Evolutionary conservation across 495 filamentous ascomycete species (phyloP).

Genomic region (Aspergillus kassunensis): DNA sequence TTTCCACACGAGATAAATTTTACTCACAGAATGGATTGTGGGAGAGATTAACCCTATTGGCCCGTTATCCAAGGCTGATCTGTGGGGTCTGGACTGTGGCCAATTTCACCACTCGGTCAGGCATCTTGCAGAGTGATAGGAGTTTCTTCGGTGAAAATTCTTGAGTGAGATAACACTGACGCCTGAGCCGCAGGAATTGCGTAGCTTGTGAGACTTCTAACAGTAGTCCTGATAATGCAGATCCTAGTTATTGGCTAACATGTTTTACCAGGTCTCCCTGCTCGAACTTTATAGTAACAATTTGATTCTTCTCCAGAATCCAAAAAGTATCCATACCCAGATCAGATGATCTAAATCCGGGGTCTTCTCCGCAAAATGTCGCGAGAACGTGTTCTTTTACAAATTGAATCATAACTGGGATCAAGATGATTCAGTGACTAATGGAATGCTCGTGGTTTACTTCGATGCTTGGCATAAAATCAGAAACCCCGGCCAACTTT

Average conservation of each 20-base stretch:
- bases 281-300: not conserved
- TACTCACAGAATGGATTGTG: slow-evolving; percentile 9
- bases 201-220: not conserved
- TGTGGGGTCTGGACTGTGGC: slow-evolving; percentile 3
- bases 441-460: slow-evolving; percentile 1
- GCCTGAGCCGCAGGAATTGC: not conserved
- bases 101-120: not conserved
- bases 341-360: slow-evolving; percentile 7
- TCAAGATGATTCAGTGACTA: slow-evolving; percentile 6
- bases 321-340: too few species aligned
- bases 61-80: not conserved
- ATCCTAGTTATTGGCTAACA: too few species aligned
- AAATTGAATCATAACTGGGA: not conserved
- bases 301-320: not conserved
- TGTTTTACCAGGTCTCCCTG: too few species aligned
- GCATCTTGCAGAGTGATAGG: not conserved
- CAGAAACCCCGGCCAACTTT: too few species aligned
- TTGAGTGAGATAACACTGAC: not conserved
- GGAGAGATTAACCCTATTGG: slow-evolving; percentile 9
- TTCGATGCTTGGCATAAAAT: slow-evolving; percentile 4
- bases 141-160: not conserved
- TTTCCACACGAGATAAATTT: slow-evolving; percentile 17
- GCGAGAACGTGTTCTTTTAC: not conserved
- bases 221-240: too few species aligned
- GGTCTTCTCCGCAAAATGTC: slow-evolving; percentile 9